Evolutionary conservation across 2,329 filamentous ascomycete genomes (phyloP), one percentile per base, ranked within the genome.

Genomic region (Colletotrichum sidae): DNA sequence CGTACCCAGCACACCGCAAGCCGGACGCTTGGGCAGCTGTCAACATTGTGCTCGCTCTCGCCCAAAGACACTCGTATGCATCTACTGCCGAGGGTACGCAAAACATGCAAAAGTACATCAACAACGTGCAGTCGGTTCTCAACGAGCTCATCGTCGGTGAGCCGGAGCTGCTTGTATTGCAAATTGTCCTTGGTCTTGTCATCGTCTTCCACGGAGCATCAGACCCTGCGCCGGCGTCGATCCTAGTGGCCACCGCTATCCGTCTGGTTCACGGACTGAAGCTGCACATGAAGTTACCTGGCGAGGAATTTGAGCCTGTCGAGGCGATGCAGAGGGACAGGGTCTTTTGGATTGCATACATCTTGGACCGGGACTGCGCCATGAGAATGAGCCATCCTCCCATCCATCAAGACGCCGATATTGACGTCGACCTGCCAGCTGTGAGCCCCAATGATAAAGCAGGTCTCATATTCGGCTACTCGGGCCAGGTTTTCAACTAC

Each of bases 341-440:
- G 15, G 67, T 75, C 38, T 76, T 76, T 55, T 77, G 74, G 74
- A 67, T 75, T 12, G 74, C 73, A 42, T 77, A 75, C 42, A 68
- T 67, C 3, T 63, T 76, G 6, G 74, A 77, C 25, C 74, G 74
- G 1, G 63, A 68, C 11, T 39, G 58, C 8, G 42, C 42, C 0
- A 45, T 68, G 62, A 41, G 62, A 6, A 50, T 53, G 8, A 17
- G 54, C n/a, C 63, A 66, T 49, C 66, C 66, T 13, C 38, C 66
- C 11, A 53, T 68, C 34, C 56, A 62, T 4, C 52, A 55, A 33
- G 67, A 69, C n/a, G 39, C 45, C 5, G 54, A 60, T 2, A 68
- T 65, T 8, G 67, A 68, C 44, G 38, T 68, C 6, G 64, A 67
- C 10, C 60, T 68, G 12, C 65, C 67, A 2, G 33, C 10, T 6